These are phyloP conservation scores for Ustilago vetiveriae DNA, from an alignment of 1,284 basidiomycete species.

Conservation along the genomic window DNA sequence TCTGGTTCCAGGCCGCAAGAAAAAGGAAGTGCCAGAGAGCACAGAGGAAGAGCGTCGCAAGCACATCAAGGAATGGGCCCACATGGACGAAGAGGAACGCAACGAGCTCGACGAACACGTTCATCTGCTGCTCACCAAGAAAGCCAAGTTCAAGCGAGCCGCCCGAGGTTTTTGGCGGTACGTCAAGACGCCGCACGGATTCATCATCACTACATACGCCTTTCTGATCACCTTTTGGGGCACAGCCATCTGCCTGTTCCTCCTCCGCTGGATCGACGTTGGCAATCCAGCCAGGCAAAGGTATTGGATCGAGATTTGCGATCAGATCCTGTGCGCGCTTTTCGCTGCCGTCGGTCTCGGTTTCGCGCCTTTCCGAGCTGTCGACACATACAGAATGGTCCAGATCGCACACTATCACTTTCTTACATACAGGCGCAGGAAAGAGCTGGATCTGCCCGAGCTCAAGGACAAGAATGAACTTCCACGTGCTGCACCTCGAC, in stretches of 20 bases:
- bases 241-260: constrained; percentile 60
- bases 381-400: constrained; percentile 65
- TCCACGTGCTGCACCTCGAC: constrained; percentile 39
- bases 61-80: constrained; percentile 58
- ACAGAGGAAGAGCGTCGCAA: constrained; percentile 49
- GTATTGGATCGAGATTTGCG: constrained; percentile 65
- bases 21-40: constrained; percentile 24
- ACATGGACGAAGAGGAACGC: constrained; percentile 64
- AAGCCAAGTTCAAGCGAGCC: constrained; percentile 70
- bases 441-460: constrained; percentile 48
- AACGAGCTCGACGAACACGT: constrained; percentile 78
- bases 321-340: constrained; percentile 64
- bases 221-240: constrained; percentile 62
- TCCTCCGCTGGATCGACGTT: constrained; percentile 57
- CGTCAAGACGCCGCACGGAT: constrained; percentile 61
- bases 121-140: constrained; percentile 77
- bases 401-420: constrained; percentile 63
- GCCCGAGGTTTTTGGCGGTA: constrained; percentile 57
- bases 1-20: constrained; percentile 17
- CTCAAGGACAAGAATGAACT: constrained; percentile 62
- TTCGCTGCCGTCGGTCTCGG: constrained; percentile 63
- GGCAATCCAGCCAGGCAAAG: constrained; percentile 35
- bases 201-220: constrained; percentile 63
- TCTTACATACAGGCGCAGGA: constrained; percentile 58
- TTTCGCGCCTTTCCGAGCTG: constrained; percentile 63